phyloP scores from a whole-genome alignment of 2,329 filamentous ascomycete genomes.

The Hypomyces perniciosus region DNA sequence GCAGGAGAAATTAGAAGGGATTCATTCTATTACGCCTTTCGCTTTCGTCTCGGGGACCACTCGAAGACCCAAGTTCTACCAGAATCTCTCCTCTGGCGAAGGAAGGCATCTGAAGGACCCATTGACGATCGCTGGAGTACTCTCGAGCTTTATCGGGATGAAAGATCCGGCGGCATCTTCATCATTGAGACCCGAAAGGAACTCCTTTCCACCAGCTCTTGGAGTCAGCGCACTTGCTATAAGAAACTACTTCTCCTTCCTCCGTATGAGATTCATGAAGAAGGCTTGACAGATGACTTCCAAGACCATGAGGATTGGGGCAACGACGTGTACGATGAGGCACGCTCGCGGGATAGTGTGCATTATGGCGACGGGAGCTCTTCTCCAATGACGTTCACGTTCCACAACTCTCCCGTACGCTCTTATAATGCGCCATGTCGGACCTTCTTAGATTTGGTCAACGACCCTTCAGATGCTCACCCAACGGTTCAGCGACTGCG shows the following conservation, averaged over 20 bases:
- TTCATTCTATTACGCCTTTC: conserved; percentile 62
- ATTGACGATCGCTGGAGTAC: conserved; percentile 73
- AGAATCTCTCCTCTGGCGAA: conserved; percentile 47
- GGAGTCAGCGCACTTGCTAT: conserved; percentile 61
- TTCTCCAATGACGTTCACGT: conserved; percentile 38
- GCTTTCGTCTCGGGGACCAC: conserved; percentile 48
- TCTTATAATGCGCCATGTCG: conserved; percentile 48
- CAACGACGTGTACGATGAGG: conserved; percentile 23
- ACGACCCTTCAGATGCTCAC: conserved; percentile 35
- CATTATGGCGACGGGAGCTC: conserved; percentile 44
- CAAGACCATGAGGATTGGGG: conserved; percentile 28
- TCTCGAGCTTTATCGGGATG: conserved; percentile 55
- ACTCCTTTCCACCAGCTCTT: conserved; percentile 50
- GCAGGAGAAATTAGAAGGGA: conserved; percentile 60
- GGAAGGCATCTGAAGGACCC: conserved; percentile 62
- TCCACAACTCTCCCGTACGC: conserved; percentile 48
- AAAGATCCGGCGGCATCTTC: conserved; percentile 49
- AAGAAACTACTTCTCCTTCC: conserved; percentile 46
- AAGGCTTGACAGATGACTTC: background rate
- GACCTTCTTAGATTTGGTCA: conserved; percentile 55
- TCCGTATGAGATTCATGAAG: background rate
- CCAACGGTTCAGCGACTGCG: conserved; percentile 34
- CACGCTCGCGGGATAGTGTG: conserved; percentile 19
- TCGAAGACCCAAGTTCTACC: conserved; percentile 38
- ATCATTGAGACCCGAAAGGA: conserved; percentile 66